Base-by-base conservation (phyloP, 108 stramenopile genomes). In the Stephanodiscus minutulus region DNA sequence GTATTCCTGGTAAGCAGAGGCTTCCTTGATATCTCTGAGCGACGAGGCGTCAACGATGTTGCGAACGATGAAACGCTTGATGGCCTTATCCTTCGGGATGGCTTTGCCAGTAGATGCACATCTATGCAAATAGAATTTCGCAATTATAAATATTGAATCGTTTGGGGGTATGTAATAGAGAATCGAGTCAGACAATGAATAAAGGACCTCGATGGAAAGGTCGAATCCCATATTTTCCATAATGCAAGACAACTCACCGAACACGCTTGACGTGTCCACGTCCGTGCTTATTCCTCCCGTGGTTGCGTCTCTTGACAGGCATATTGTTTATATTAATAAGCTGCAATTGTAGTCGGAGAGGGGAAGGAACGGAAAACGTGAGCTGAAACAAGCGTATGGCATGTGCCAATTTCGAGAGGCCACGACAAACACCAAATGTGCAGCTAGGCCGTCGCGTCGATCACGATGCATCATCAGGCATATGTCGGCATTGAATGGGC, bases 1-100 rank as follows among this genome's bases (percentile, higher is more conserved):
- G 88, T 99, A 99, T 81, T 97, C 96, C 85, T 97, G 97, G 89
- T 95, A 98, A 59, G 98, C 99, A 24, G 92, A 96, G 39, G 99
- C 98, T 71, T 98, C 98, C 83, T 97, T 96, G 83, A 99, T 96
- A 85, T 99, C 99, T 75, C 98, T 86, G 58, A 99, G 83, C 24
- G 97, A 97, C 44, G 97, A 97, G 46, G 96, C 93, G 78, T 99
- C 99, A 56, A 99, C 99, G 64, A 99, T 98, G 90, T 99, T 99
- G 63, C 98, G 93, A 52, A 98, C 98, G 70, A 97, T 94, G 86
- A 99, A 98, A 27, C 99, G 93, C 95, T 98, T 98, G 90, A 99
- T 97, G 70, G 99, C 99, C 96, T 99, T 99, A 81, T 99, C 99
- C 92, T 99, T 99, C 53, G 98, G 97, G 83, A 98, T 98, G 82